Base-by-base conservation (phyloP, 352 stramenopile genomes). In the Pythium dissimile region DNA sequence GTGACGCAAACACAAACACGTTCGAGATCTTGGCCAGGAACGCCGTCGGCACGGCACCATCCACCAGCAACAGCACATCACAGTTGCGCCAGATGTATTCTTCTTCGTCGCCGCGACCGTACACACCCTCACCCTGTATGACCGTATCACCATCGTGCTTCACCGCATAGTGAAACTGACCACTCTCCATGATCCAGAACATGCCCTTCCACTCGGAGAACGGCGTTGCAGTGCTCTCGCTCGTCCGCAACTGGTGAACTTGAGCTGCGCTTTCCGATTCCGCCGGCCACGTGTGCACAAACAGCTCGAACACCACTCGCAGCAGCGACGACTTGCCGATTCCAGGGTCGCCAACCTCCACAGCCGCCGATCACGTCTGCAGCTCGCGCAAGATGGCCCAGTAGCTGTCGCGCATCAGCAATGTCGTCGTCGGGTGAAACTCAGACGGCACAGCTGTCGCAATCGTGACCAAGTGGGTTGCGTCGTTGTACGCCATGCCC, bases 281-380 rank as follows among this genome's bases (percentile, higher is more conserved):
- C 5, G 5, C 32, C 13, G 48, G 34, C 48, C 48, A 45, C 18
- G 27, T 10, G 32, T 56, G 32, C 12, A 56, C 48, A 45, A 56
- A 56, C 32, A 56, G 21, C 48, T 43, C 48, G 32, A 27, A 45
- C 34, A 56, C 32, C 15, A 56, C 48, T 15, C 48, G 48, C 48
- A 56, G 34, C 48, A 56, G 27, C 48, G 48, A 56, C 24, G 48
- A 56, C 48, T 56, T 56, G 30, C 48, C 48, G 23, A 56, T 45
- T 5, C 48, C 48, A 21, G 32, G 48, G 21, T 56, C 48, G 11
- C 48, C 48, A 28, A 56, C 20, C 48, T 45, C 48, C 48, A 56
- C 48, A 15, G 48, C 48, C 18, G 35, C 48, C 16, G 32, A 56
- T 12, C 31, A 45, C 48, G 15, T 31, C 21, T n/a, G 21, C 23